Evolutionary conservation across 2,329 filamentous ascomycete genomes (phyloP).

Genomic region (Colletotrichum navitas): DNA sequence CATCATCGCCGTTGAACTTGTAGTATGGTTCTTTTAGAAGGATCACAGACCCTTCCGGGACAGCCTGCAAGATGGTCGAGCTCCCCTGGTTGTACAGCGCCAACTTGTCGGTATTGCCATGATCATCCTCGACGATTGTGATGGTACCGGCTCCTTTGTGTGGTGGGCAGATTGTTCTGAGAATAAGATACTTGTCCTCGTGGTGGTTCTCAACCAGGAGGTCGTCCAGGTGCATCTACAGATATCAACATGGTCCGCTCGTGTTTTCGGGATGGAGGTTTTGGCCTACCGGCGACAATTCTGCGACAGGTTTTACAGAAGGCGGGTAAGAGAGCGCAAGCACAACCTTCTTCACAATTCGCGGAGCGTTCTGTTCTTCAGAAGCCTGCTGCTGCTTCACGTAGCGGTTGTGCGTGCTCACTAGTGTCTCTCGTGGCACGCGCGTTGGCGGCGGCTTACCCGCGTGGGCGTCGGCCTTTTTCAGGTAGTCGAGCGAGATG

Average conservation of each 20-base stretch:
- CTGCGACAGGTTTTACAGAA: constrained; percentile 34
- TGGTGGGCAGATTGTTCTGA: constrained; percentile 49
- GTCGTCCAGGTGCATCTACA: constrained; percentile 49
- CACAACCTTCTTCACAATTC: constrained; percentile 46
- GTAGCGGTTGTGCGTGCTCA: constrained; percentile 43
- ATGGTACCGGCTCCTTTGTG: constrained; percentile 52
- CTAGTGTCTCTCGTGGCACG: constrained; percentile 32
- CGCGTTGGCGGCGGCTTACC: constrained; percentile 43
- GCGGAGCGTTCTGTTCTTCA: constrained; percentile 38
- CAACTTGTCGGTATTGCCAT: constrained; percentile 53
- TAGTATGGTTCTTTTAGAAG: constrained; percentile 55
- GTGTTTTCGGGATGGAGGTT: too few species aligned
- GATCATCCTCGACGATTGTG: constrained; percentile 53
- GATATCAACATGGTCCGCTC: not conserved
- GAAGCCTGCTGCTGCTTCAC: constrained; percentile 37
- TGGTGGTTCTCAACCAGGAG: constrained; percentile 52
- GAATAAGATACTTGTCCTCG: constrained; percentile 49
- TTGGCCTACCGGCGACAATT: constrained; percentile 33
- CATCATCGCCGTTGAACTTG: constrained; percentile 48
- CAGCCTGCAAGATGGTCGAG: constrained; percentile 49
- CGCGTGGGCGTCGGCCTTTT: constrained; percentile 43
- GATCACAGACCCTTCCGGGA: constrained; percentile 50
- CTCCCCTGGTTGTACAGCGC: constrained; percentile 54
- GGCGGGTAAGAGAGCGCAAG: constrained; percentile 45
- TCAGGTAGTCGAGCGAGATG: constrained; percentile 43